phyloP scores from a whole-genome alignment of 345 rosid genomes.

The Aquilaria yunnanensis region DNA sequence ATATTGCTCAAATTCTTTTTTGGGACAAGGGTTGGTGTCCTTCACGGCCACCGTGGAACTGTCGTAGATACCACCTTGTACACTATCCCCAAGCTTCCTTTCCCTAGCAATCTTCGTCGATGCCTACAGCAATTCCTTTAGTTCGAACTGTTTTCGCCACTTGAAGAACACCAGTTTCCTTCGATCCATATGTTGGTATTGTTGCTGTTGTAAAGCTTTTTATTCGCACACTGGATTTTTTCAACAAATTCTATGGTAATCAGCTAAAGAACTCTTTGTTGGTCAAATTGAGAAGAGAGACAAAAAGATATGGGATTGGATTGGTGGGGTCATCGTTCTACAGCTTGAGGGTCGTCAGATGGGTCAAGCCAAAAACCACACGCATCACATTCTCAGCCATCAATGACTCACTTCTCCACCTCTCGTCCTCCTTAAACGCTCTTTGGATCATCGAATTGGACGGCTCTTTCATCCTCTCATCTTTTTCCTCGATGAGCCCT shows the following conservation, averaged over 20 bases:
- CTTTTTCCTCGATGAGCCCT: too few species aligned
- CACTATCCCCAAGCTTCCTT: slow-evolving; percentile 85
- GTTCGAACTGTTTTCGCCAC: slow-evolving; percentile 66
- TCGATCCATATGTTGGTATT: slow-evolving; percentile 56
- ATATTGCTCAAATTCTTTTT: slow-evolving; percentile 75
- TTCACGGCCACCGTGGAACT: slow-evolving; percentile 81
- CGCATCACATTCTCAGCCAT: too few species aligned
- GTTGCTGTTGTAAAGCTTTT: slow-evolving; percentile 47
- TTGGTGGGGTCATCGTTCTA: slow-evolving; percentile 81
- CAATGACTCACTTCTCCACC: too few species aligned
- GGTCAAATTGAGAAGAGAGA: slow-evolving; percentile 44
- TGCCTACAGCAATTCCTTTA: slow-evolving; percentile 77
- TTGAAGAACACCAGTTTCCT: slow-evolving; percentile 83
- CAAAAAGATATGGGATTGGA: slow-evolving; percentile 62
- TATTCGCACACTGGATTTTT: slow-evolving; percentile 51
- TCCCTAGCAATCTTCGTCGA: slow-evolving; percentile 96
- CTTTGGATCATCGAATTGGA: too few species aligned
- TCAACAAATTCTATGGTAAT: slow-evolving; percentile 44
- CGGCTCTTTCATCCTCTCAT: too few species aligned
- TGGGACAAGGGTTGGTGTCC: slow-evolving; percentile 89
- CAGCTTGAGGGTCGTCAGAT: slow-evolving; percentile 64
- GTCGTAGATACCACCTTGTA: slow-evolving; percentile 81
- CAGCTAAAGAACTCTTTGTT: slow-evolving; percentile 66
- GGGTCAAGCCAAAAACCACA: slow-evolving; percentile 31
- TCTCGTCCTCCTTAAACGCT: too few species aligned